Evolutionary conservation across 192 early-diverging fungal species (phyloP), one percentile per base, ranked within the genome.

Genomic region (Coemansia sp.): DNA sequence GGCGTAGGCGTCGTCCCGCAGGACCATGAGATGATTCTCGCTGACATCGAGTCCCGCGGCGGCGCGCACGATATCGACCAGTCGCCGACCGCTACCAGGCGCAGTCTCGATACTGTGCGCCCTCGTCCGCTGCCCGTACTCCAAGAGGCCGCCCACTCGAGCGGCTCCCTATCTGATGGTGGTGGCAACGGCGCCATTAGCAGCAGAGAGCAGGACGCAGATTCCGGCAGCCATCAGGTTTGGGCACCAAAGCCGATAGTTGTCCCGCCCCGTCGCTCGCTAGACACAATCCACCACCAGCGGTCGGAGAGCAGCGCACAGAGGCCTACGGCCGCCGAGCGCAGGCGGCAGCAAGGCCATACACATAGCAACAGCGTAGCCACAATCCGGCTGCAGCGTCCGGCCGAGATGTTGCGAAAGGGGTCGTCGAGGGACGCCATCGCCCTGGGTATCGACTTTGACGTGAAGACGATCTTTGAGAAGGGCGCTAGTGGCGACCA

Each of bases 321-420:
- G 16, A n/a, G n/a, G 66, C 64, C 16, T 60, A 49, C 26, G 43
- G 55, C 34, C 9, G 36, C 58, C 14, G 77, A 68, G 18, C 30
- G 72, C 21, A 45, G 55, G 24, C 49, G 71, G 33, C 65, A 67
- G 9, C 53, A 44, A 44, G 77, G 68, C 56, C 82, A 69, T 64
- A 61, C 64, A 63, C 63, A 63, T 55, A 80, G 66, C 68, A 76
- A 26, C 60, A 78, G 73, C 71, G 68, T 67, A 53, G 84, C 60
- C 48, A 85, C 68, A 59, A 85, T 68, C 73, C 85, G 75, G 67
- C 69, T 68, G 77, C 86, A 64, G 83, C 86, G 63, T 60, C 84
- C 68, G 53, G 72, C 33, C 67, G 78, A 74, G 73, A 72, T 72
- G 62, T 66, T 45, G 81, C 82, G 61, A 46, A 85, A 67, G 75